Base-by-base conservation (phyloP, 2,329 filamentous ascomycete genomes). In the Bipolaris bicolor region DNA sequence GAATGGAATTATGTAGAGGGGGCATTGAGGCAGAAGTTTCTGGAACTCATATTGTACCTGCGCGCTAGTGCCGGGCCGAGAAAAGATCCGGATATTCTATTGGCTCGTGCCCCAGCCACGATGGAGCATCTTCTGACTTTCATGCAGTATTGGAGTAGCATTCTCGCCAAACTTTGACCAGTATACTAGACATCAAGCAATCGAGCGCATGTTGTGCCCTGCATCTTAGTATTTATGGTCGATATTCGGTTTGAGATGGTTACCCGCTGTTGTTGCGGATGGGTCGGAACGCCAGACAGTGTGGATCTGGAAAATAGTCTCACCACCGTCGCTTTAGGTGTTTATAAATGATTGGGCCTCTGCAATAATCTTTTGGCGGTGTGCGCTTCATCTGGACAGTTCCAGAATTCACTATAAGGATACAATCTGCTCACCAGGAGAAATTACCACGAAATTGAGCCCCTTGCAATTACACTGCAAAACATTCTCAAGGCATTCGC, bases 1-100 rank as follows among this genome's bases (percentile, higher is more conserved):
- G 52, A 51, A 53, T 57, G 55, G 50, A 57, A 58, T 55, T 65
- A 65, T 56, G 44, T 62, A 56, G 53, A 58, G 57, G 49, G 45
- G 52, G 51, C 57, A 44, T 56, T 13, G 53, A 53, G 57, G 57
- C 50, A 68, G 66, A 68, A 66, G 62, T 64, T 70, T 70, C 67
- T 62, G 65, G 65, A 69, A 69, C 16, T 60, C 34, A 49, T 40
- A 55, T 16, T n/a, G 33, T n/a, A 34, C 29, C 29, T 24, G 16
- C 29, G 50, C 55, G 53, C 58, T 61, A 61, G 47, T 15, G 15
- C 15, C 60, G 60, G 60, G 36, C 60, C 60, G 60, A 53, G 37
- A 41, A 33, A 55, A 46, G 11, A 31, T 53, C 60, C 60, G 60
- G 13, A 5, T 22, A 7, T 24, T 26, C n/a, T 49, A 51, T 56